Base-by-base conservation (phyloP, 176 grass and related monocot genomes). In the Stipa capillata region DNA sequence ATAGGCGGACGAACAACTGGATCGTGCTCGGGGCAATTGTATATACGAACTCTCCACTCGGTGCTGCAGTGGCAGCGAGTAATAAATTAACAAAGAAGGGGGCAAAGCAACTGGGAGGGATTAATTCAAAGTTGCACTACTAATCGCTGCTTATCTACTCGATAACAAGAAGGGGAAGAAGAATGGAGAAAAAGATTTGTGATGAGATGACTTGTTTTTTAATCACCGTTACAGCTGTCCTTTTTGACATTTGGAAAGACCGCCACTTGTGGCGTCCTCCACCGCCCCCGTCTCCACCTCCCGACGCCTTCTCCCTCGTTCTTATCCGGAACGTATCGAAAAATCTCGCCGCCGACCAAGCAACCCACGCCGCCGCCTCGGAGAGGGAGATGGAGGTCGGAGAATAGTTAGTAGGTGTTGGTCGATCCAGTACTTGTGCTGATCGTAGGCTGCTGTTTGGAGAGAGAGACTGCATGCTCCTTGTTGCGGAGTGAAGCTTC, bases 221-320 rank as follows among this genome's bases (percentile, higher is more conserved):
- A n/a, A 82, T 89, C 87, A 58, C 87, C 66, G 87, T 82, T 89
- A 85, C 87, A 85, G 83, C 82, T 82, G 72, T 81, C 78, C 45
- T 82, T 85, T 85, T 82, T 77, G 87, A 82, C 83, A 64, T 85
- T 89, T 82, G 45, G 83, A 89, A 85, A 85, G 87, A 77, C 82
- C 87, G 87, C 82, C 87, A 85, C 82, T 82, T 89, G 82, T 71
- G 72, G 82, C 87, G 77, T 34, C n/a, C n/a, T n/a, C n/a, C n/a
- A n/a, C n/a, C n/a, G n/a, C 62, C 40, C 29, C 61, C 82, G n/a
- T 60, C 69, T 8, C 72, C 43, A n/a, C 36, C 7, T 33, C 59
- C 43, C 28, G n/a, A n/a, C n/a, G n/a, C n/a, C n/a, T n/a, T 25
- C 59, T 29, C 12, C 53, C 42, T 72, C 33, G 77, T 89, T 75